phyloP scores from a whole-genome alignment of 176 grass and related monocot genomes.

The Cenchrus americanus region DNA sequence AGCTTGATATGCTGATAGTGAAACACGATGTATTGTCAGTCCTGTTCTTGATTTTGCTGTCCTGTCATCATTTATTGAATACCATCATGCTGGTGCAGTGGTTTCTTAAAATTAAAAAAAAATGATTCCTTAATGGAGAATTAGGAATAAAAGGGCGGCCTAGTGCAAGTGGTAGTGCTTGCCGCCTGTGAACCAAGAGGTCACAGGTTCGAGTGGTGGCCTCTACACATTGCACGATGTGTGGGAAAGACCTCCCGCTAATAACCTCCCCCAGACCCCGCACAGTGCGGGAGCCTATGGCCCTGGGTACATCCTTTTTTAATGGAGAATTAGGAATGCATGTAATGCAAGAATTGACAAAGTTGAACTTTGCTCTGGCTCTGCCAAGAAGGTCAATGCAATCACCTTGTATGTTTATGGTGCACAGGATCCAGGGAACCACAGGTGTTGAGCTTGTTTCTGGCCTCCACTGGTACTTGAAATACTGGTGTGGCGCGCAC shows the following conservation, averaged over 20 bases:
- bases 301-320: too few relatives aligned
- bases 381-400: slow-evolving; percentile 13
- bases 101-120: slow-evolving; percentile 9
- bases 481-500: slow-evolving; percentile 85
- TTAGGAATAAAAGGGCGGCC: too few relatives aligned
- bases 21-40: background rate
- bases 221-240: too few relatives aligned
- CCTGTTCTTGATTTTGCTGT: background rate
- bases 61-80: background rate
- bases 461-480: slow-evolving; percentile 96
- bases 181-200: too few relatives aligned
- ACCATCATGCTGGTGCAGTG: background rate
- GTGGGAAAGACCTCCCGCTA: too few relatives aligned
- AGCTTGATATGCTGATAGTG: background rate
- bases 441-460: slow-evolving; percentile 80
- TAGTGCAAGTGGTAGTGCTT: too few relatives aligned
- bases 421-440: slow-evolving; percentile 81
- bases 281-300: too few relatives aligned
- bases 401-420: slow-evolving; percentile 16
- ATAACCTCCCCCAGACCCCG: too few relatives aligned
- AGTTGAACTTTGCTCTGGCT: background rate
- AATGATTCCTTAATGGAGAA: slow-evolving; percentile 21
- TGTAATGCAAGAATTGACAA: background rate
- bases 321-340: slow-evolving; percentile 2
- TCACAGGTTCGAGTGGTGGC: too few relatives aligned